Evolutionary conservation across 2,329 filamentous ascomycete genomes (phyloP).

Genomic region (Cercospora janseana): DNA sequence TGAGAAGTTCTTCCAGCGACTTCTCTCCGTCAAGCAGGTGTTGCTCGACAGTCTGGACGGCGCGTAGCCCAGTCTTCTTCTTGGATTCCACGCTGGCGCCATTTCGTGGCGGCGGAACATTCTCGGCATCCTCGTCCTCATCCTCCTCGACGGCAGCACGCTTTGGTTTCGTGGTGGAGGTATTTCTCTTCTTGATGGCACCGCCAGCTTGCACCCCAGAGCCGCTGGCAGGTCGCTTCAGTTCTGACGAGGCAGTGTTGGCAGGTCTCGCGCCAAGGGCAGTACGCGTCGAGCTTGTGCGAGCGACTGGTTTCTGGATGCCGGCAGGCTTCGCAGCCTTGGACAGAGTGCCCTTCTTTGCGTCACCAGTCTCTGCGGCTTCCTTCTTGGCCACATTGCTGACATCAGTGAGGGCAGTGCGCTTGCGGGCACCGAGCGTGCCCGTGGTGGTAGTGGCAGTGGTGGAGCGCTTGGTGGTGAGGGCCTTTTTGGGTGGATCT

Average conservation of each 20-base stretch:
- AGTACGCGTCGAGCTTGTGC: constrained; percentile 55
- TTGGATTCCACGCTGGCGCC: constrained; percentile 42
- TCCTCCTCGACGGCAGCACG: constrained; percentile 41
- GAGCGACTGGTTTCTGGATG: constrained; percentile 66
- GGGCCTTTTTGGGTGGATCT: constrained; percentile 55
- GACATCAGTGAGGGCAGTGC: constrained; percentile 85
- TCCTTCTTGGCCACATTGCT: constrained; percentile 90
- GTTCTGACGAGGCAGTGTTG: constrained; percentile 57
- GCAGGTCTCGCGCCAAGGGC: constrained; percentile 68
- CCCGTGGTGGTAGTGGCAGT: constrained; percentile 44
- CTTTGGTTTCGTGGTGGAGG: constrained; percentile 53
- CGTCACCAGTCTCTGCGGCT: constrained; percentile 58
- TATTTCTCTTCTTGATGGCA: constrained; percentile 67
- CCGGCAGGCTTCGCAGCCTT: constrained; percentile 78
- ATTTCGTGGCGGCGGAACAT: constrained; percentile 65
- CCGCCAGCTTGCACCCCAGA: constrained; percentile 64
- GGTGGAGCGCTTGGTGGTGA: constrained; percentile 47
- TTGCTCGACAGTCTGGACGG: constrained; percentile 37
- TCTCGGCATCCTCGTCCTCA: constrained; percentile 59
- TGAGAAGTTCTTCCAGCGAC: constrained; percentile 40
- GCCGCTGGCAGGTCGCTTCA: constrained; percentile 71
- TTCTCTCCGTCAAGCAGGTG: constrained; percentile 40
- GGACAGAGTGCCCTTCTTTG: constrained; percentile 63
- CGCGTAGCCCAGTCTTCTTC: constrained; percentile 43
- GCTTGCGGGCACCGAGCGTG: constrained; percentile 57